Base-by-base conservation (phyloP, 73 alveolate species). In the Symbiodinium pilosum region DNA sequence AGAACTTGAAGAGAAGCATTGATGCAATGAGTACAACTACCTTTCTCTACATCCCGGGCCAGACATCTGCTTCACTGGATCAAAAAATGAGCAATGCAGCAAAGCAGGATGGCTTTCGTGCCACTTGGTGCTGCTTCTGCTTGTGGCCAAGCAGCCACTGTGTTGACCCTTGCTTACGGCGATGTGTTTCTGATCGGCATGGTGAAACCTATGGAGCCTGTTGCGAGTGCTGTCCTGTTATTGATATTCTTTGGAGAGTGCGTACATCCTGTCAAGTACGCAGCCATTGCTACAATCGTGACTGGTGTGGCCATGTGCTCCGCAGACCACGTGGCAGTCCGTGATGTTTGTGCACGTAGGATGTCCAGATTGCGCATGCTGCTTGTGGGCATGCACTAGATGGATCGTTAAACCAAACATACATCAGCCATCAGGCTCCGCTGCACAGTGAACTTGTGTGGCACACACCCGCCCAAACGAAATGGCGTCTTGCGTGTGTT, bases 151-250 rank as follows among this genome's bases (percentile, higher is more conserved):
- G 8, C 39, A 28, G 43, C 93, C 24, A 85, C 93, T 40, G 77
- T 43, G 47, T 18, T n/a, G 34, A 40, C 93, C 56, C 93, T 85
- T 21, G 75, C 93, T 21, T 30, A 43, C 56, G 93, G 93, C 34
- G 21, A 85, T 85, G 73, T 85, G 51, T 85, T 81, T 16, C 36
- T 85, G 47, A 85, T 81, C 44, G 81, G 47, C 64, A 38, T 85
- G 39, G 81, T 85, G 71, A 85, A 85, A 44, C 47, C 93, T 3
- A 32, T 85, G 93, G 93, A 85, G 21, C 93, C 93, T 42, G 93
- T 36, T 32, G 77, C 56, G 47, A 85, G 47, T 43, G 93, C 93
- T n/a, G 44, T 85, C 34, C 77, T 34, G 30, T 85, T 81, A 3
- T 75, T 68, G 20, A 8, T 47, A 2, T 30, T 85, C 6, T 47